These are phyloP conservation scores for Mycosphaerelloides madeirae DNA, from an alignment of 2,329 filamentous ascomycete genomes.

Conservation along the genomic window DNA sequence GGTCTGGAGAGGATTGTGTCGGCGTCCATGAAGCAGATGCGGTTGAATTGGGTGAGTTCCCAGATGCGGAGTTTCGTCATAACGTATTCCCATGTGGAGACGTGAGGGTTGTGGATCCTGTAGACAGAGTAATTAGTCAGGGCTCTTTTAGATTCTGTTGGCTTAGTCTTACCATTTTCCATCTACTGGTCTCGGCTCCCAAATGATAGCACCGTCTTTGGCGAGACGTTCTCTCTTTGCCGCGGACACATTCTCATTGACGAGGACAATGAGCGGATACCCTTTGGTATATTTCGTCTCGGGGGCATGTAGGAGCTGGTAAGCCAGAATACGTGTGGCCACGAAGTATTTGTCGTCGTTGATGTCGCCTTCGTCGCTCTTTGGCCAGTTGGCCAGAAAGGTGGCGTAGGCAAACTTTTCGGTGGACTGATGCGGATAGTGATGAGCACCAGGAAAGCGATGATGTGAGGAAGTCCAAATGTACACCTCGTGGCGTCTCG, in stretches of 20 bases:
- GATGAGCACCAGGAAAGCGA: too few relatives aligned
- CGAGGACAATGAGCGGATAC: constrained; percentile 31
- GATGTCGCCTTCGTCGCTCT: constrained; percentile 14
- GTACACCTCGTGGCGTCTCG: too few relatives aligned
- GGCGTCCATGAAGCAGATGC: constrained; percentile 34
- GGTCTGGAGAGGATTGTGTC: constrained; percentile 18
- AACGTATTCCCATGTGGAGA: constrained; percentile 31
- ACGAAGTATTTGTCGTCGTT: constrained; percentile 28
- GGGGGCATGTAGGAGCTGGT: constrained; percentile 30
- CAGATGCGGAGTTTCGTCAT: constrained; percentile 39
- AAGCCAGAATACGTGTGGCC: constrained; percentile 28
- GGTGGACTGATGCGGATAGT: too few relatives aligned
- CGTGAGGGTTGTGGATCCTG: constrained; percentile 1
- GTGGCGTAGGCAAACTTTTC: constrained; percentile 27
- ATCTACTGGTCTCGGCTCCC: constrained; percentile 14
- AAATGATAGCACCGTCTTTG: constrained; percentile 27
- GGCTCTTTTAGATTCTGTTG: neutral
- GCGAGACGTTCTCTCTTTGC: constrained; percentile 24
- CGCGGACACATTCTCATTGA: constrained; percentile 24
- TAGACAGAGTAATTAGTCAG: neutral
- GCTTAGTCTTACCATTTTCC: constrained; percentile 10
- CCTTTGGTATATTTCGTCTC: constrained; percentile 23
- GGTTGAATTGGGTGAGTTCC: constrained; percentile 36
- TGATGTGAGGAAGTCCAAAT: too few relatives aligned
- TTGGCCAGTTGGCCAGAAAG: constrained; percentile 20